Percentiles rank a stretch among this genome's conserved stretches.
phyloP scores from a whole-genome alignment of 257 asterid species.

The Thymus mandschuricus region DNA sequence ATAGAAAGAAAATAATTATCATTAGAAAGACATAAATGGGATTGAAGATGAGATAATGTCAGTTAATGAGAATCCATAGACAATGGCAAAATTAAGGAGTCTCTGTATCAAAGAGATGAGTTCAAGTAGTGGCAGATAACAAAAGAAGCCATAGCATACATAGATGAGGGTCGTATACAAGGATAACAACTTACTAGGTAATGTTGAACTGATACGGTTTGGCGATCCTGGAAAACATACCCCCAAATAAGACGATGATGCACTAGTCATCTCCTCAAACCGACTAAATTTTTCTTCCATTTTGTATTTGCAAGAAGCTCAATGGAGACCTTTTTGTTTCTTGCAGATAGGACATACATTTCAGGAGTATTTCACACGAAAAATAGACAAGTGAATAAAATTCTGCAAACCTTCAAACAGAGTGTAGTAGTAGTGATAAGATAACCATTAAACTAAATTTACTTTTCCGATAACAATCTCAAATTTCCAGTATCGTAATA shows the following conservation, averaged over 20 bases:
- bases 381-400: conserved; percentile 2
- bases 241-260: conserved; percentile 72
- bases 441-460: neutral
- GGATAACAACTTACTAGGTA: conserved; percentile 68
- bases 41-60: too few relatives aligned
- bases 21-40: too few relatives aligned
- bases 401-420: neutral
- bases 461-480: neutral
- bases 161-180: conserved; percentile 13
- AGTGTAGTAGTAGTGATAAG: neutral
- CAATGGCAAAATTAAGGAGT: too few relatives aligned
- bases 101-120: conserved; percentile 15
- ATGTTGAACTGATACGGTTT: conserved; percentile 45
- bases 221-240: conserved; percentile 71
- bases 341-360: conserved; percentile 89
- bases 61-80: neutral
- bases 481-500: neutral
- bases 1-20: neutral
- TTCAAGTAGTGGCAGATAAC: neutral
- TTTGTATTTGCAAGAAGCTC: conserved; percentile 82
- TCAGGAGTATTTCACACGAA: conserved; percentile 15
- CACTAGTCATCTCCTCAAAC: conserved; percentile 82
- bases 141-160: neutral
- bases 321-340: conserved; percentile 76
- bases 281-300: conserved; percentile 77